Evolutionary conservation across 2,329 filamentous ascomycete genomes (phyloP).

Genomic region (Ophidiomyces ophidiicola): DNA sequence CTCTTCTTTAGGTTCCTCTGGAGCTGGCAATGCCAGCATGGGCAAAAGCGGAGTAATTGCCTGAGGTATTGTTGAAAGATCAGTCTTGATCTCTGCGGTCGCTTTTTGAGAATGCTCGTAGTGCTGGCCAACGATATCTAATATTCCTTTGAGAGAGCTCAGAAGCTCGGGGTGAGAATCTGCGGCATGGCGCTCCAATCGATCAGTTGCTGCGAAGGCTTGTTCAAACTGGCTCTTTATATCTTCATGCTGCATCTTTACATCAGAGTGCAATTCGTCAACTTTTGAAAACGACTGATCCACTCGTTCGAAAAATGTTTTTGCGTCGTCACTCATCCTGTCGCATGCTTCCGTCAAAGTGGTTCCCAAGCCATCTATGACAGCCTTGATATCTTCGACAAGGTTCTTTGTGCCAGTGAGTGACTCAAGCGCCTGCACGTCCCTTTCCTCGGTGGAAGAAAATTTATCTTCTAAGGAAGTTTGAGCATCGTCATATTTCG

Average conservation of each 20-base stretch:
- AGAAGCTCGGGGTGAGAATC: conserved; percentile 85
- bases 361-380: conserved; percentile 73
- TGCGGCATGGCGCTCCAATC: conserved; percentile 62
- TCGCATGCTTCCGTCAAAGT: conserved; percentile 72
- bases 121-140: conserved; percentile 69
- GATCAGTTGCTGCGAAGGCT: conserved; percentile 58
- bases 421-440: conserved; percentile 59
- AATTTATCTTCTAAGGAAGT: conserved; percentile 59
- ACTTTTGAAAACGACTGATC: conserved; percentile 65
- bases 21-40: conserved; percentile 20
- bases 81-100: conserved; percentile 48
- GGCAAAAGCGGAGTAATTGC: conserved; percentile 48
- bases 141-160: conserved; percentile 73
- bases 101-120: conserved; percentile 73
- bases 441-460: conserved; percentile 60
- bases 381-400: conserved; percentile 73
- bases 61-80: conserved; percentile 38
- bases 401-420: conserved; percentile 63
- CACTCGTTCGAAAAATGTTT: conserved; percentile 71
- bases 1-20: conserved; percentile 19
- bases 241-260: conserved; percentile 66
- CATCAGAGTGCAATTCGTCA: conserved; percentile 58
- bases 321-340: conserved; percentile 76
- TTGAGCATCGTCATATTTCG: conserved; percentile 81
- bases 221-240: conserved; percentile 72